These are phyloP conservation scores for Aureobasidium sp. DNA, from an alignment of 2,329 filamentous ascomycete species.

Conservation along the genomic window DNA sequence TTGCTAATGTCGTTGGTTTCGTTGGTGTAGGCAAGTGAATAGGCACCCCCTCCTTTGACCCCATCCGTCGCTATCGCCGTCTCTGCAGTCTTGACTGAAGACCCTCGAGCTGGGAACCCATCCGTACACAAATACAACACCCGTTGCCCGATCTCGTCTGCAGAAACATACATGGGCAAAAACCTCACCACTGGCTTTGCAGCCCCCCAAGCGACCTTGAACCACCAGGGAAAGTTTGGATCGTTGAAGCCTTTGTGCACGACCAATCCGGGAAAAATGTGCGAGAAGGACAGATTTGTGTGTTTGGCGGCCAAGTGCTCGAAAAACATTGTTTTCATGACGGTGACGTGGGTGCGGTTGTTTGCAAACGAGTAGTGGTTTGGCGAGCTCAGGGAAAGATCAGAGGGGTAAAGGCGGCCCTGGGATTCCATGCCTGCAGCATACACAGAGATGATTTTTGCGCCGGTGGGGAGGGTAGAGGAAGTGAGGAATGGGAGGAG, in stretches of 20 bases:
- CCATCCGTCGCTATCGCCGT: slow-evolving; percentile 14
- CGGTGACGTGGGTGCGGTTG: slow-evolving; percentile 17
- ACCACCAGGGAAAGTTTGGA: slow-evolving; percentile 19
- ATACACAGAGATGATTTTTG: slow-evolving; percentile 21
- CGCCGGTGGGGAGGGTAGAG: slow-evolving; percentile 9
- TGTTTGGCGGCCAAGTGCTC: slow-evolving; percentile 20
- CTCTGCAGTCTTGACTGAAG: neutral
- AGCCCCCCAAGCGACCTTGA: slow-evolving; percentile 11
- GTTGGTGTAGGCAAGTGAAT: slow-evolving; percentile 17
- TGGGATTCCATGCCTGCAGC: slow-evolving; percentile 19
- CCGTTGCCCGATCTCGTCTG: slow-evolving; percentile 20
- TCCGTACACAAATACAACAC: slow-evolving; percentile 17
- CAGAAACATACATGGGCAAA: neutral
- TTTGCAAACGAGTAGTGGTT: slow-evolving; percentile 18
- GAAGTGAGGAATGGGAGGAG: slow-evolving; percentile 20
- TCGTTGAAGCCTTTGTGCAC: slow-evolving; percentile 17
- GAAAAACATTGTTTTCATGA: slow-evolving; percentile 23
- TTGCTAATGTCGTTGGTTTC: slow-evolving; percentile 1
- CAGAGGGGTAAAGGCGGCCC: slow-evolving; percentile 13
- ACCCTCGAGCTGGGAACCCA: slow-evolving; percentile 11
- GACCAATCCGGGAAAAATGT: slow-evolving; percentile 23
- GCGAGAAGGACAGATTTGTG: slow-evolving; percentile 17
- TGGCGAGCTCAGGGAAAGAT: slow-evolving; percentile 20
- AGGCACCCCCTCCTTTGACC: slow-evolving; percentile 19
- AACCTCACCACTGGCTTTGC: slow-evolving; percentile 15